Evolutionary conservation across 2,329 filamentous ascomycete species (phyloP), one percentile per base, ranked within the genome.

Genomic region (Fusarium denticulatum): DNA sequence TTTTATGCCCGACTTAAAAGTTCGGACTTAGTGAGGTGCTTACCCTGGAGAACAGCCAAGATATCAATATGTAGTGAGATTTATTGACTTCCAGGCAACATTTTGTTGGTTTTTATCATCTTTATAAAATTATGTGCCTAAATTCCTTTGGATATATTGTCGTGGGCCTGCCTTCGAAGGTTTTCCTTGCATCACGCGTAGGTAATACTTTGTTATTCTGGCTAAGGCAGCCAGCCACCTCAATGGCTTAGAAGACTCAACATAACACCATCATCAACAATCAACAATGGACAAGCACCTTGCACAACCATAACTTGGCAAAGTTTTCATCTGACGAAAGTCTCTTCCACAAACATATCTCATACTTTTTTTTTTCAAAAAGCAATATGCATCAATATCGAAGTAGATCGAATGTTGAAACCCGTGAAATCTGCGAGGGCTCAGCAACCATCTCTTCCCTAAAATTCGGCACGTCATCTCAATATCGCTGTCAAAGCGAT

Each of bases 31-130:
- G 75, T 75, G 14, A 16, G 74, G 78, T 30, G 69, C 67, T 6
- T 91, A 89, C 89, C 84, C 88, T 0, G 88, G 88, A 6, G 83
- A 90, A 28, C 28, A 28, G 28, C 28, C 28, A 28, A 28, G 28
- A 28, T 28, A 28, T 28, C 28, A 28, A 28, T 28, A 28, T 28
- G 28, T 28, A 8, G 28, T 28, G 28, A 28, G 28, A 7, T 28
- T 28, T 28, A 28, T 28, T 28, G 28, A 28, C 28, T 7, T 28
- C 28, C 28, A 28, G 28, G 28, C 28, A 28, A 28, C 28, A 28
- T 28, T 28, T 28, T 28, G 28, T 28, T 28, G 28, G 28, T 28
- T 28, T 28, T 28, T 28, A 28, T 28, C 28, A 28, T 28, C 28
- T 28, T 28, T 28, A 28, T 28, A 8, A 28, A 28, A 28, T 6